Conservation (phyloP, 2,329 filamentous ascomycete genomes). For the Colletotrichum truncatum region DNA sequence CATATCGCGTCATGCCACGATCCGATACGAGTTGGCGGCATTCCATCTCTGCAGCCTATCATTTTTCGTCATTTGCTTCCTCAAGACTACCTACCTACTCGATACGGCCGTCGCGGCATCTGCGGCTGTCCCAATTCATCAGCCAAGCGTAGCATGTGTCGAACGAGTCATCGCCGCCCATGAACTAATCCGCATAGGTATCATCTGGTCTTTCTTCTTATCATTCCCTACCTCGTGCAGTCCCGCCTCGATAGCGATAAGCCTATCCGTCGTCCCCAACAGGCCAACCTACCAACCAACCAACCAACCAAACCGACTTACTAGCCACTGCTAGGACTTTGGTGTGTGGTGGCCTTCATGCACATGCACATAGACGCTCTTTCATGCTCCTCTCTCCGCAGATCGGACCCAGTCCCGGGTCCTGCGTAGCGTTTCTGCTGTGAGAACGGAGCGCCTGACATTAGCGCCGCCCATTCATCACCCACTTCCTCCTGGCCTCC, state of each 20-base stretch:
- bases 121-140: not conserved
- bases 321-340: not conserved
- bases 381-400: not conserved
- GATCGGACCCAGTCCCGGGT: slow-evolving; percentile 3
- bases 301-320: not conserved
- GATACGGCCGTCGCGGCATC: not conserved
- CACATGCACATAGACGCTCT: too few species aligned
- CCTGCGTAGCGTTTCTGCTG: too few species aligned
- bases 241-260: not conserved
- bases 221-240: not conserved
- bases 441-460: too few species aligned
- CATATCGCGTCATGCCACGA: not conserved
- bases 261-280: not conserved
- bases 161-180: not conserved
- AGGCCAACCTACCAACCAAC: not conserved
- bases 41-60: not conserved
- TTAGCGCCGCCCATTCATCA: too few species aligned
- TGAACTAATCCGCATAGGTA: too few species aligned
- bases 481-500: too few species aligned
- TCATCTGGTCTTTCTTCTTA: not conserved
- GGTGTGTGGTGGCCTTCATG: too few species aligned
- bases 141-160: not conserved
- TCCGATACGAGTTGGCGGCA: not conserved
- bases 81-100: not conserved
- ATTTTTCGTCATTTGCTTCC: not conserved